These are phyloP conservation scores for Cryomyces antarcticus DNA, from an alignment of 495 filamentous ascomycete genomes.

Conservation along the genomic window DNA sequence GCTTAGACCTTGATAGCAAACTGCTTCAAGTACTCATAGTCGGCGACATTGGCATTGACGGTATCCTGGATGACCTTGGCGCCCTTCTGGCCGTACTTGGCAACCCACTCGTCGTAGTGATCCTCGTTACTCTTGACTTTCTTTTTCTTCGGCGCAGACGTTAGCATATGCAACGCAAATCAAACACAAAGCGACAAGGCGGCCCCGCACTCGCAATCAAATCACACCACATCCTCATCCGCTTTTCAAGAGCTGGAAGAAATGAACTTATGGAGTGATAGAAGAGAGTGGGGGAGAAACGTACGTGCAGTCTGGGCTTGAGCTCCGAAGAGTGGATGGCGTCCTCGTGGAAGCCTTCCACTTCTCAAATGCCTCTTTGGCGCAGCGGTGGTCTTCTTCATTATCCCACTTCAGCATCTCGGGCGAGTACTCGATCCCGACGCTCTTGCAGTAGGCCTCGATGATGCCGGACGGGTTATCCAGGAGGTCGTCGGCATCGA, in stretches of 20 bases:
- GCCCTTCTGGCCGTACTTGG: conserved; percentile 63
- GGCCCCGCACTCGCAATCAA: neutral
- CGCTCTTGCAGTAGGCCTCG: conserved; percentile 54
- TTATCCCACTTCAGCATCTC: conserved; percentile 71
- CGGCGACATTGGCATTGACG: conserved; percentile 57
- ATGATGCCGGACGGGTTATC: conserved; percentile 58
- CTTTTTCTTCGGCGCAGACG: conserved; percentile 25
- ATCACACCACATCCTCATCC: neutral
- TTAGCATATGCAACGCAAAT: neutral
- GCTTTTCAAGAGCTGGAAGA: neutral
- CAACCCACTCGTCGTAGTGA: conserved; percentile 58
- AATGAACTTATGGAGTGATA: neutral
- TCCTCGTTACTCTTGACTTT: conserved; percentile 39
- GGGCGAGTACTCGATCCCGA: conserved; percentile 48
- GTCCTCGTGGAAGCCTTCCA: conserved; percentile 93
- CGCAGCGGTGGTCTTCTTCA: conserved; percentile 41
- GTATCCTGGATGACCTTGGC: conserved; percentile 54
- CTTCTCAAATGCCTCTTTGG: conserved; percentile 64
- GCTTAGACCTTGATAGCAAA: conserved; percentile 67
- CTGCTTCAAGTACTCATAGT: conserved; percentile 82
- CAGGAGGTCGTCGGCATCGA: conserved; percentile 88
- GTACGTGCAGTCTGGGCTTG: conserved; percentile 50
- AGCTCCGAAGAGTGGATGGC: conserved; percentile 61
- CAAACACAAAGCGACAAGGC: conserved; percentile 2
- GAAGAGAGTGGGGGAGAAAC: conserved; percentile 20